Percentiles rank a stretch among this genome's conserved stretches.
Evolutionary conservation across 1,284 basidiomycete genomes (phyloP).

Genomic region (Takashimella tepidaria): DNA sequence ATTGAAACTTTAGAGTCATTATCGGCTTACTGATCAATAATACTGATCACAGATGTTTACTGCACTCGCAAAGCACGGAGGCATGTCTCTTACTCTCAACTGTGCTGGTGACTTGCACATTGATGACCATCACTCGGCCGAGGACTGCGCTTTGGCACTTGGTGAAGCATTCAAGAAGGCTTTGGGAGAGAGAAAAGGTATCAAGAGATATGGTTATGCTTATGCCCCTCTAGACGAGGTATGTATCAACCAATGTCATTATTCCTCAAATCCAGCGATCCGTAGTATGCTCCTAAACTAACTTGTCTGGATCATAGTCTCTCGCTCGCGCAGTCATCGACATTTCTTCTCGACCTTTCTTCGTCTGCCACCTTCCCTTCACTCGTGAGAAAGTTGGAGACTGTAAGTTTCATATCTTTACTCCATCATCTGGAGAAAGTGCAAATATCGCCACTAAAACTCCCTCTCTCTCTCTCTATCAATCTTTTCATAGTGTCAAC

Average conservation of each 20-base stretch:
- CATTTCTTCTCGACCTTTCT: conserved; percentile 95
- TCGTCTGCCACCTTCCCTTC: conserved; percentile 82
- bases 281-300: no score
- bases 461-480: no score
- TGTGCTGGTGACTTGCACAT: conserved; percentile 96
- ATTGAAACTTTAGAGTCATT: no score
- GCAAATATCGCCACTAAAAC: no score
- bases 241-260: conserved; percentile 28
- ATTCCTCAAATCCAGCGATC: not conserved
- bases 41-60: conserved; percentile 76
- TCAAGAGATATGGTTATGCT: conserved; percentile 90
- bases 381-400: conserved; percentile 97
- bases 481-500: conserved; percentile 57
- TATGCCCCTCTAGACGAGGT: conserved; percentile 97
- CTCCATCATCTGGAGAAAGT: not conserved
- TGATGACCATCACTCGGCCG: conserved; percentile 98
- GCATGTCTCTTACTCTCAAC: conserved; percentile 81
- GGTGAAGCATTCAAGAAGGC: conserved; percentile 94
- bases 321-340: conserved; percentile 94
- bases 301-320: conserved; percentile 61
- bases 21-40: no score
- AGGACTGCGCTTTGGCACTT: conserved; percentile 89
- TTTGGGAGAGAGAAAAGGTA: conserved; percentile 89
- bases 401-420: conserved; percentile 41
- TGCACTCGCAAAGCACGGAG: conserved; percentile 88